Base-by-base conservation (phyloP, 2,329 filamentous ascomycete genomes). In the Penicillium sp. region DNA sequence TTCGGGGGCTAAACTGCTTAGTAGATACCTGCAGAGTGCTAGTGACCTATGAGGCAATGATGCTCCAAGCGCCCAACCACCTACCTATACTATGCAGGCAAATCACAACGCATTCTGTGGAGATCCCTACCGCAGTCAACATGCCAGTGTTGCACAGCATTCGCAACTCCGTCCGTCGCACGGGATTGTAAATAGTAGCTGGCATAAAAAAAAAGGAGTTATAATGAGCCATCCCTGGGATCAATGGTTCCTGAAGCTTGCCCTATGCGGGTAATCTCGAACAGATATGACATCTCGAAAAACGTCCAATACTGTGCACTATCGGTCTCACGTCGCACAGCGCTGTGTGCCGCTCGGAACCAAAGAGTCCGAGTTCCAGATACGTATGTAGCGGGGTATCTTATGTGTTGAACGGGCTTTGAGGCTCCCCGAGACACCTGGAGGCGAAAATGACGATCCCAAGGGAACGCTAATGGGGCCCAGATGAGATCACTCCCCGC, bases 231-330 rank as follows among this genome's bases (percentile, higher is more conserved):
- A 31, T 1, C 7, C 13, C 4, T 14, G 27, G 27, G 27, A 10
- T 13, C 29, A 31, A 16, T 33, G 13, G 31, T 33, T 31, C 31
- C 14, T 33, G 14, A 33, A 14, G 19, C 27, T 31, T 35, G 4
- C 3, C 31, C 47, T 8, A 24, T 26, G 14, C 24, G 39, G 13
- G 21, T 21, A 49, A 39, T 50, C 13, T 33, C 7, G 16, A 26
- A 39, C 21, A 16, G 43, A 29, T 21, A 53, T 53, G 50, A 53
- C 43, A 52, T 46, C n/a, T 27, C 29, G 50, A 21, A 37, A 53
- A 19, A 29, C 47, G 7, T 39, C 3, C 26, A 29, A 16, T 26
- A n/a, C 14, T 13, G n/a, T 6, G 3, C 3, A 6, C 31, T 26
- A 45, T 14, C 42, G 7, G 19, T 35, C 39, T 33, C 43, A 39